These are phyloP conservation scores for Hanseniaspora meyeri DNA, from an alignment of 805 yeast species.

Conservation along the genomic window DNA sequence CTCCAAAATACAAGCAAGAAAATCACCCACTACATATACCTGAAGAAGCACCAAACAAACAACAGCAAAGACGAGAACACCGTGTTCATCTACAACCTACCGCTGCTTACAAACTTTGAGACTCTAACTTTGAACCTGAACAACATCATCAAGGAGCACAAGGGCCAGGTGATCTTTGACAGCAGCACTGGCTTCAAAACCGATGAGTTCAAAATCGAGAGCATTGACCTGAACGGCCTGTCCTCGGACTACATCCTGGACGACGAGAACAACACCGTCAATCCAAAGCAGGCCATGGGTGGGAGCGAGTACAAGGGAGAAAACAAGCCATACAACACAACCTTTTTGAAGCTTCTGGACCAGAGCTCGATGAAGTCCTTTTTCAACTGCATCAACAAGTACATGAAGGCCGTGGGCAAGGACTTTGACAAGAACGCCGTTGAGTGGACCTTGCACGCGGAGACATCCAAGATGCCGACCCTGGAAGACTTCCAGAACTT, in stretches of 20 bases:
- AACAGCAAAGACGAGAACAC: constrained; percentile 36
- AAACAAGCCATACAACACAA: constrained; percentile 61
- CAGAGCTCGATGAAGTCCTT: constrained; percentile 42
- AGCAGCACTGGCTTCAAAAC: constrained; percentile 26
- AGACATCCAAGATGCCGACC: constrained; percentile 21
- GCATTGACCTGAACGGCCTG: constrained; percentile 43
- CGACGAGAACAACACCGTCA: constrained; percentile 6
- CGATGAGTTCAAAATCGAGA: constrained; percentile 34
- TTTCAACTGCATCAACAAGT: constrained; percentile 46
- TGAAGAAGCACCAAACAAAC: constrained; percentile 49
- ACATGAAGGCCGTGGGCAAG: constrained; percentile 41
- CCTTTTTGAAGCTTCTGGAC: constrained; percentile 63
- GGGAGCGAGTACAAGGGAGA: constrained; percentile 25
- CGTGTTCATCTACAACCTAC: constrained; percentile 67
- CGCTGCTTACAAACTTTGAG: constrained; percentile 44
- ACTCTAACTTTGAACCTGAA: constrained; percentile 46
- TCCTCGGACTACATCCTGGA: constrained; percentile 37
- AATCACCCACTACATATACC: constrained; percentile 43
- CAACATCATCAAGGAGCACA: constrained; percentile 33
- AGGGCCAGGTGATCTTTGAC: constrained; percentile 53
- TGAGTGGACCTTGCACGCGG: constrained; percentile 27
- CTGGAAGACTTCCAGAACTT: constrained; percentile 33
- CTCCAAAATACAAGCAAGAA: constrained; percentile 9
- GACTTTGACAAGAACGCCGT: constrained; percentile 27
- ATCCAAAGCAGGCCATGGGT: constrained; percentile 26